phyloP scores from a whole-genome alignment of 2,329 filamentous ascomycete species.

The Akanthomyces lecanii region DNA sequence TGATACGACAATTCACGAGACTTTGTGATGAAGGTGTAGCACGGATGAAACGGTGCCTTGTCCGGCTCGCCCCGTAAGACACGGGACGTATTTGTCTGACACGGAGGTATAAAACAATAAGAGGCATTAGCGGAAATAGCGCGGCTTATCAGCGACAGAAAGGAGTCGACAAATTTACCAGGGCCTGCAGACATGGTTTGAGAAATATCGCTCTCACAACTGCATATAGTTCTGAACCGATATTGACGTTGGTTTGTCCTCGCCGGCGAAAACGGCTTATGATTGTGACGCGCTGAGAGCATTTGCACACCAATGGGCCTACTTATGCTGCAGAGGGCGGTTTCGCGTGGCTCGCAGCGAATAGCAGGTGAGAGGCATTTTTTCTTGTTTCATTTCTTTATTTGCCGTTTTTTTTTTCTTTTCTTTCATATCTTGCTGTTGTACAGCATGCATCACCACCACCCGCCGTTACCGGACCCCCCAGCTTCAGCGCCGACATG shows the following conservation, averaged over 20 bases:
- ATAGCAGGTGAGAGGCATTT: neutral
- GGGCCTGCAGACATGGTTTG: neutral
- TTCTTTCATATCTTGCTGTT: neutral
- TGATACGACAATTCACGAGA: no score
- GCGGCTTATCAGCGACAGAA: neutral
- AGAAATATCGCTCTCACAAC: neutral
- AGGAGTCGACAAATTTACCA: neutral
- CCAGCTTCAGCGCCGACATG: neutral
- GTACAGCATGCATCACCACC: neutral
- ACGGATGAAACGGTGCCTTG: no score
- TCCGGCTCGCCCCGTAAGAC: no score
- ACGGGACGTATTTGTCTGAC: neutral
- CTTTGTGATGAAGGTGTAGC: no score
- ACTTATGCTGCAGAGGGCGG: neutral
- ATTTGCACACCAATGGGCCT: neutral
- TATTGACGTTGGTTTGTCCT: neutral
- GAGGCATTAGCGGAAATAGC: neutral
- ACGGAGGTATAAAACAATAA: neutral
- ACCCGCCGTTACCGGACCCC: constrained; percentile 1
- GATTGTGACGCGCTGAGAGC: neutral
- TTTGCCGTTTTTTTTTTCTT: neutral
- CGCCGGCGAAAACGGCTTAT: neutral
- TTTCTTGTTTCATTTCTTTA: neutral
- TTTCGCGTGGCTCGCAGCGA: neutral
- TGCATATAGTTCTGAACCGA: neutral